phyloP scores from a whole-genome alignment of 1,284 basidiomycete species.

The Wolfiporia cocos region DNA sequence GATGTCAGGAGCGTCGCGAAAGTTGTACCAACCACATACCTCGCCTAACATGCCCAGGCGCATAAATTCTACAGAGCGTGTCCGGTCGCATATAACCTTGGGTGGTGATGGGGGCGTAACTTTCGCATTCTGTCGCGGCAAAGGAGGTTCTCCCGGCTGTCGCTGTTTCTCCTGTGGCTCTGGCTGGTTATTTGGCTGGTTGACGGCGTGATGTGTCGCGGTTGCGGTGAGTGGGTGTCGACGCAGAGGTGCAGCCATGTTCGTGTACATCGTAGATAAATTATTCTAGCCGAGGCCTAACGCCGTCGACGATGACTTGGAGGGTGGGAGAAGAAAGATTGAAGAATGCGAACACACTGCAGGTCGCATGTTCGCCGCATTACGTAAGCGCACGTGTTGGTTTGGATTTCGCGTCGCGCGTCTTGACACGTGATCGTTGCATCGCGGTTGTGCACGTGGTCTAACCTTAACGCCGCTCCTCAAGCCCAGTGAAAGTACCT shows the following conservation, averaged over 20 bases:
- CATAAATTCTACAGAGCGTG: constrained; percentile 49
- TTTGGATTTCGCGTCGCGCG: constrained; percentile 17
- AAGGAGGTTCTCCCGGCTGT: constrained; percentile 46
- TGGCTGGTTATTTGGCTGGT: constrained; percentile 21
- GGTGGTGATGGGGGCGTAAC: constrained; percentile 80
- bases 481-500: too few relatives aligned
- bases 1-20: not conserved
- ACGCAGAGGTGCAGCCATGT: constrained; percentile 22
- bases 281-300: constrained; percentile 25
- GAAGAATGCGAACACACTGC: constrained; percentile 3
- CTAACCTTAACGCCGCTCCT: too few relatives aligned
- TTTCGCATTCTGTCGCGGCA: constrained; percentile 77
- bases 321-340: not conserved
- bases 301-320: constrained; percentile 22
- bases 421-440: constrained; percentile 12
- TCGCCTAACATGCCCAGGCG: constrained; percentile 83
- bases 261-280: constrained; percentile 20
- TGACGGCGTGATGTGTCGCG: constrained; percentile 22
- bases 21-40: constrained; percentile 38
- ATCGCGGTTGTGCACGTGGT: too few relatives aligned
- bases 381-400: constrained; percentile 18
- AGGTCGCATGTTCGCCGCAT: constrained; percentile 13
- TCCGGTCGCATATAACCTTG: constrained; percentile 66
- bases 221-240: constrained; percentile 29
- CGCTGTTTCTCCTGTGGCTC: constrained; percentile 16